Conservation (phyloP, 176 grass and related monocot species). For the Oryza australiensis region DNA sequence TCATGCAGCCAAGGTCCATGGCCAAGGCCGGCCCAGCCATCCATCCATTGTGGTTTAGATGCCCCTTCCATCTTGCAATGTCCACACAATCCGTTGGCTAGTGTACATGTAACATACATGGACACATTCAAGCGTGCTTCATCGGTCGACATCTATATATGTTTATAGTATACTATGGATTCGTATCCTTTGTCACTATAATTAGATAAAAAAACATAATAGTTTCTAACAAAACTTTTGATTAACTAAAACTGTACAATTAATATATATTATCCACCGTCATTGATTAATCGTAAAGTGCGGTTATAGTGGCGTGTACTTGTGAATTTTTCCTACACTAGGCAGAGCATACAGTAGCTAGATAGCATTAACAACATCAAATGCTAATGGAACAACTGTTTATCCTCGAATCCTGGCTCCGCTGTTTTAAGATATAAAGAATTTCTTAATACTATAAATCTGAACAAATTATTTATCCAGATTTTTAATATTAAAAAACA, state of each 20-base stretch:
- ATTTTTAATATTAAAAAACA: too few relatives aligned
- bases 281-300: neutral
- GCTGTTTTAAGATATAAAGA: too few relatives aligned
- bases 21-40: neutral
- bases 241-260: neutral
- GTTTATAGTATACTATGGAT: neutral
- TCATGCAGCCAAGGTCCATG: conserved; percentile 36
- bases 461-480: too few relatives aligned
- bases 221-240: neutral
- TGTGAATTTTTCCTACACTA: too few relatives aligned
- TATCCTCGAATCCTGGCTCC: too few relatives aligned
- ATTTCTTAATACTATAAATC: too few relatives aligned
- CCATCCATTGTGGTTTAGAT: conserved; percentile 25
- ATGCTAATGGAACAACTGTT: too few relatives aligned
- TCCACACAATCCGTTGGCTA: conserved; percentile 34
- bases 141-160: neutral
- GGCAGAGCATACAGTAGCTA: too few relatives aligned
- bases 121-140: neutral
- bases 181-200: neutral
- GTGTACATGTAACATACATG: neutral
- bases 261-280: neutral
- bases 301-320: too few relatives aligned
- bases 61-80: conserved; percentile 35
- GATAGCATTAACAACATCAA: too few relatives aligned
- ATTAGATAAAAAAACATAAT: neutral